Evolutionary conservation across 495 filamentous ascomycete species (phyloP).

Genomic region (Aspergillus diversus): DNA sequence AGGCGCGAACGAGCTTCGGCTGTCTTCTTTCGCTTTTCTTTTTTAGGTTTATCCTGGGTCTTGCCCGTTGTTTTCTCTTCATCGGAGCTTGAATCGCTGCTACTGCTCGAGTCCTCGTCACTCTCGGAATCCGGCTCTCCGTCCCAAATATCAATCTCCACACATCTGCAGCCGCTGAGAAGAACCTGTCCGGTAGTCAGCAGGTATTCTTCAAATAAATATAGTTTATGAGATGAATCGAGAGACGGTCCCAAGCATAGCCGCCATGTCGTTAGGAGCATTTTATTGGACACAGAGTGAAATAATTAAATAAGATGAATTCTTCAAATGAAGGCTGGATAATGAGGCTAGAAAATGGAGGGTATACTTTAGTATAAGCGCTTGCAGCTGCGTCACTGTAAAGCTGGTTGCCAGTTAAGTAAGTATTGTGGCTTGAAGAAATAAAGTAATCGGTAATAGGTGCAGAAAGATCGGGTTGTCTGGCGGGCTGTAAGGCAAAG

Average conservation of each 20-base stretch:
- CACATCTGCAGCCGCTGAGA: constrained; percentile 81
- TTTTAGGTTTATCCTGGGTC: constrained; percentile 27
- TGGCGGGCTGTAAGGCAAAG: constrained; percentile 40
- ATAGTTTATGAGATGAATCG: background rate
- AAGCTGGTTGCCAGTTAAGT: constrained; percentile 89
- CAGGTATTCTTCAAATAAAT: background rate
- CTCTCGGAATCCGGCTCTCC: constrained; percentile 58
- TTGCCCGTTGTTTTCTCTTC: constrained; percentile 18
- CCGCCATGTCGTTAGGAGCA: background rate
- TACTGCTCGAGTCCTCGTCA: constrained; percentile 32
- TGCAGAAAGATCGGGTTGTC: constrained; percentile 56
- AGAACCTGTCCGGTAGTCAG: constrained; percentile 54
- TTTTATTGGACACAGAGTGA: too few relatives aligned
- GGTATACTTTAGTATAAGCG: constrained; percentile 76
- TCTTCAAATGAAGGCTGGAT: background rate
- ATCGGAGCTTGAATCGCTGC: constrained; percentile 30
- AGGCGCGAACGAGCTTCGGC: constrained; percentile 20
- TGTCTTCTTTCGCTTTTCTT: constrained; percentile 25
- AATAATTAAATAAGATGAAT: too few relatives aligned
- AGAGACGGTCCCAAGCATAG: background rate
- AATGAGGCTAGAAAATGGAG: background rate
- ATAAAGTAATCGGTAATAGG: constrained; percentile 89
- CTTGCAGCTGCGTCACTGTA: constrained; percentile 80
- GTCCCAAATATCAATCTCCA: constrained; percentile 97
- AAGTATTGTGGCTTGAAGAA: constrained; percentile 93